Evolutionary conservation across 192 early-diverging fungal genomes (phyloP).

Genomic region (Gonapodya sp.): DNA sequence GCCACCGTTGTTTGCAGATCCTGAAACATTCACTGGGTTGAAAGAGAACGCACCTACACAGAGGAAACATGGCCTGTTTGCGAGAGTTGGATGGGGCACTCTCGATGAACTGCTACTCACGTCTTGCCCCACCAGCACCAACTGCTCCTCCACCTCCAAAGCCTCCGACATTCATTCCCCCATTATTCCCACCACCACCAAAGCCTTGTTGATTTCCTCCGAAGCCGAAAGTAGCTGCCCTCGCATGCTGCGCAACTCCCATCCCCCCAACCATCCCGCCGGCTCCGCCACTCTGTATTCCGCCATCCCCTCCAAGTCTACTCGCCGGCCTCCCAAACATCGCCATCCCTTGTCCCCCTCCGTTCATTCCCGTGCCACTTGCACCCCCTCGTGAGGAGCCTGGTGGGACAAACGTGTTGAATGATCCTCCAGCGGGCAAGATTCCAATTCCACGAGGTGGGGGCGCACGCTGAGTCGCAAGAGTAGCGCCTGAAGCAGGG

Average conservation of each 20-base stretch:
- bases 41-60: slow-evolving; percentile 1
- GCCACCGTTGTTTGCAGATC: not conserved
- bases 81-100: not conserved
- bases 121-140: not conserved
- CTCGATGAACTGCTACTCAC: not conserved
- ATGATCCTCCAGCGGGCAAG: not conserved
- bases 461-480: not conserved
- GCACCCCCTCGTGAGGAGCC: not conserved
- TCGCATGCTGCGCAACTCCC: not conserved
- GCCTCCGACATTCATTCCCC: not conserved
- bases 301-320: not conserved
- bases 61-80: no score
- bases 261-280: not conserved
- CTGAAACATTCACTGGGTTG: no score
- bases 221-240: not conserved
- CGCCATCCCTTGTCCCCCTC: not conserved
- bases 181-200: not conserved
- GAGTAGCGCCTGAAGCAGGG: not conserved
- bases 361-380: not conserved
- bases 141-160: not conserved
- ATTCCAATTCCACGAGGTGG: not conserved
- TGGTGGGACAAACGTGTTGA: not conserved
- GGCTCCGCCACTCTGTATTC: no score
- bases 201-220: not conserved
- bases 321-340: not conserved